phyloP scores from a whole-genome alignment of 441 rosid genomes.

The Erodium trifolium region DNA sequence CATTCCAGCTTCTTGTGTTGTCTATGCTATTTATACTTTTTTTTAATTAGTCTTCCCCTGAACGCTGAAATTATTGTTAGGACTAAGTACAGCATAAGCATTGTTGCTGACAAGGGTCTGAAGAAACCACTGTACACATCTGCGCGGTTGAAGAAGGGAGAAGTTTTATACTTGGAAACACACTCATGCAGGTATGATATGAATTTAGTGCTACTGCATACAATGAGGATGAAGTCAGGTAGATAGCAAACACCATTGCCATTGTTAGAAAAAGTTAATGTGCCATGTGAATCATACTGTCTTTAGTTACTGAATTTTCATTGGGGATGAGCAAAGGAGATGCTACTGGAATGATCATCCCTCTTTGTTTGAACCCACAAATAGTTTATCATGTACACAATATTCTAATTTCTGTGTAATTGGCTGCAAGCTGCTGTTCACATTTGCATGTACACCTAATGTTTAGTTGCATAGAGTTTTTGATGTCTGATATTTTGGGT shows the following conservation, averaged over 20 bases:
- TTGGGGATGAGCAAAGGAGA: no score
- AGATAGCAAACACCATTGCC: not conserved
- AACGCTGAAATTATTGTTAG: slow-evolving; percentile 28
- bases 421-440: not conserved
- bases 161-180: slow-evolving; percentile 86
- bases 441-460: not conserved
- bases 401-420: not conserved
- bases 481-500: not conserved
- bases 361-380: not conserved
- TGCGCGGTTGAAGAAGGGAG: slow-evolving; percentile 96
- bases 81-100: slow-evolving; percentile 93
- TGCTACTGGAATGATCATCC: not conserved
- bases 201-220: not conserved
- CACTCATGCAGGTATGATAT: slow-evolving; percentile 77
- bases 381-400: not conserved
- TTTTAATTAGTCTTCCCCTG: not conserved
- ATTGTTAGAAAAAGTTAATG: not conserved
- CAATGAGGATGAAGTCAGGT: not conserved
- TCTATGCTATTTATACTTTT: no score
- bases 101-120: slow-evolving; percentile 95
- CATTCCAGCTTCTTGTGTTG: no score
- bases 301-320: no score
- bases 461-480: not conserved
- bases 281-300: not conserved
- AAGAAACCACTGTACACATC: slow-evolving; percentile 91